Percentiles rank a stretch among this genome's conserved stretches.
Evolutionary conservation across 192 early-diverging fungal species (phyloP).

Genomic region (Lobosporangium transversale): DNA sequence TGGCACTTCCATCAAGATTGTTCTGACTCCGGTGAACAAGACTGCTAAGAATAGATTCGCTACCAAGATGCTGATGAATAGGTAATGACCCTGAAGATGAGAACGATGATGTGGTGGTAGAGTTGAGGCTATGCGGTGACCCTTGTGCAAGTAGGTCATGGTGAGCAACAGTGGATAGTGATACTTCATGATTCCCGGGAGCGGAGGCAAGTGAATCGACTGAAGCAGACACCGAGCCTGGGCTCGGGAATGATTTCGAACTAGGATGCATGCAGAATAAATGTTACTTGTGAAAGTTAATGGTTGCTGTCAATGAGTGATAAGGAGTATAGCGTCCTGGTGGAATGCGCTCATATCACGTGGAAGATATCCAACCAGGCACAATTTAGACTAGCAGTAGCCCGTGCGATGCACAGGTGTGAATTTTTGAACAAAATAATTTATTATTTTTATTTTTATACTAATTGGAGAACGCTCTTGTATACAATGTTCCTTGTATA

Average conservation of each 20-base stretch:
- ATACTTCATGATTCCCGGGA: slow-evolving; percentile 10
- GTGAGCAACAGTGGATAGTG: background rate
- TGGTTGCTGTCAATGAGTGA: no score
- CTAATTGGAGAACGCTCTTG: no score
- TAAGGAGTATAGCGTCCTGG: no score
- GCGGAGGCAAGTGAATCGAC: slow-evolving; percentile 34
- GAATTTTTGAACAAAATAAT: no score
- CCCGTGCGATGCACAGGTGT: no score
- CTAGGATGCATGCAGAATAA: slow-evolving; percentile 17
- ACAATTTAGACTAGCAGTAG: no score
- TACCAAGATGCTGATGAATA: slow-evolving; percentile 21
- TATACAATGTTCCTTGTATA: no score
- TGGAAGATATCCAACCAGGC: no score
- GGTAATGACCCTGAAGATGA: slow-evolving; percentile 43
- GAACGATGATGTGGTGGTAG: slow-evolving; percentile 36
- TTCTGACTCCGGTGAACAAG: slow-evolving; percentile 17
- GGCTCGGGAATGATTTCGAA: slow-evolving; percentile 22
- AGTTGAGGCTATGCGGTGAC: slow-evolving; percentile 35
- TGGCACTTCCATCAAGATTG: background rate
- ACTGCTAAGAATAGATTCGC: slow-evolving; percentile 9
- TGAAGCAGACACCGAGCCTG: slow-evolving; percentile 15
- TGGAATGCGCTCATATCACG: no score
- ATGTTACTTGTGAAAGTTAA: no score
- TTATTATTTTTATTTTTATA: no score
- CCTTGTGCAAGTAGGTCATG: slow-evolving; percentile 22